Conservation (phyloP, 2,329 filamentous ascomycete genomes). For the Colletotrichum paranaense region DNA sequence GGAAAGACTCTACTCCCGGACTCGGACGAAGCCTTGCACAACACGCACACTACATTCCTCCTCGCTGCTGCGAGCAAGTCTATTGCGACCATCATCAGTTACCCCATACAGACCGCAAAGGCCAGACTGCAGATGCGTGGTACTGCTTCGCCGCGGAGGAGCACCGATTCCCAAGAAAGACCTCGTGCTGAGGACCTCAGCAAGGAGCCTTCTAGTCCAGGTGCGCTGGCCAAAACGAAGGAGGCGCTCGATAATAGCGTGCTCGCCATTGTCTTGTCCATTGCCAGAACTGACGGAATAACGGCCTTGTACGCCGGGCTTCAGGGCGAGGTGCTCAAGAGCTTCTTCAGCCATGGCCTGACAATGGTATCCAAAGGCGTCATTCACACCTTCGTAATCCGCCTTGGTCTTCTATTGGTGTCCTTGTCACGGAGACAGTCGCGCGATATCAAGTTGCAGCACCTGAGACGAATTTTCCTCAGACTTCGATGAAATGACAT, state of each 20-base stretch:
- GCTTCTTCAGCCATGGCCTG: slow-evolving; percentile 86
- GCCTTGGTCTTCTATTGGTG: slow-evolving; percentile 71
- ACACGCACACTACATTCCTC: slow-evolving; percentile 48
- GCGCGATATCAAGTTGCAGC: slow-evolving; percentile 32
- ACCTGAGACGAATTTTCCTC: slow-evolving; percentile 11
- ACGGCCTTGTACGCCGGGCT: slow-evolving; percentile 80
- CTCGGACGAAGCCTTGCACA: slow-evolving; percentile 48
- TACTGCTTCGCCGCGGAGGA: slow-evolving; percentile 19
- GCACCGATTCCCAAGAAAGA: slow-evolving; percentile 40
- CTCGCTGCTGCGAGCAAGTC: slow-evolving; percentile 83
- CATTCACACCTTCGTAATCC: slow-evolving; percentile 78
- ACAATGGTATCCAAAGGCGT: slow-evolving; percentile 89
- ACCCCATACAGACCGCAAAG: slow-evolving; percentile 89
- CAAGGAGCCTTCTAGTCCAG: background rate
- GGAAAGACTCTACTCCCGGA: slow-evolving; percentile 67
- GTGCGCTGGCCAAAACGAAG: slow-evolving; percentile 25
- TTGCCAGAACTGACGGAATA: slow-evolving; percentile 73
- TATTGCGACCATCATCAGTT: slow-evolving; percentile 80
- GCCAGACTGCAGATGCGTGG: slow-evolving; percentile 75
- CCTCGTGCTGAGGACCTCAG: background rate
- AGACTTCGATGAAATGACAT: background rate
- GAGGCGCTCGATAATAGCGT: slow-evolving; percentile 60
- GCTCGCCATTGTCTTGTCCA: slow-evolving; percentile 70
- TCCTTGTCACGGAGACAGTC: slow-evolving; percentile 12
- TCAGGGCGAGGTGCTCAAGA: slow-evolving; percentile 80